Conservation (phyloP, 2,329 filamentous ascomycete genomes). For the Blastomyces silverae region DNA sequence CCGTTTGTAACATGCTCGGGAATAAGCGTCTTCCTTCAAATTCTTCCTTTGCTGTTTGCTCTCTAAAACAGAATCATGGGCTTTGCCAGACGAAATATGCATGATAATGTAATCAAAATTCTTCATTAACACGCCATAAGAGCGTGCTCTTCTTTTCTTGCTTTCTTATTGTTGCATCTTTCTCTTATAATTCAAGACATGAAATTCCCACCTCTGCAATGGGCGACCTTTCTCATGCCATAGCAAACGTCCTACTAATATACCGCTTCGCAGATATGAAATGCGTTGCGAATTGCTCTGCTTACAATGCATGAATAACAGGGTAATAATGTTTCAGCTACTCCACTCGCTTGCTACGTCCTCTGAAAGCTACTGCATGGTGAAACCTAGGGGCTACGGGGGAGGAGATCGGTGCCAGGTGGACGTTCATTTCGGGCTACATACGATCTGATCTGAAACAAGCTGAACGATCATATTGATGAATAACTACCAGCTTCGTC, state of each 20-base stretch:
- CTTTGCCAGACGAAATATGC: no score
- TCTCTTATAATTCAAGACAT: neutral
- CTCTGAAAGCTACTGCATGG: neutral
- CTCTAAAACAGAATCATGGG: neutral
- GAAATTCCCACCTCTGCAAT: neutral
- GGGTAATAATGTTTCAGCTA: neutral
- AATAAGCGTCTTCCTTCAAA: neutral
- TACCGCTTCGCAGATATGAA: neutral
- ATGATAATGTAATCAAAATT: neutral
- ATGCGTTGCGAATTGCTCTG: no score
- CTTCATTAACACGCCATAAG: neutral
- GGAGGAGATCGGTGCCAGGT: neutral
- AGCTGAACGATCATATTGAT: neutral
- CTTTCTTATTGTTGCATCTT: neutral
- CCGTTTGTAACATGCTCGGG: neutral
- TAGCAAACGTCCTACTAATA: neutral
- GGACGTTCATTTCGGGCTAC: neutral
- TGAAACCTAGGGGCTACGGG: neutral
- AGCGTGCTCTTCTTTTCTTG: neutral
- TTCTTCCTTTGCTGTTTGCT: neutral
- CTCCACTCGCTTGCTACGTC: neutral
- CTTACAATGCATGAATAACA: neutral
- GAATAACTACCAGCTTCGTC: neutral
- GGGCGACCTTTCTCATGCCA: neutral
- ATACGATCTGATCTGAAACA: neutral